A percentile compares a stretch with the other conserved stretches of the same genome.
phyloP scores from a whole-genome alignment of 2,329 filamentous ascomycete genomes.

The Microdochium nivale region DNA sequence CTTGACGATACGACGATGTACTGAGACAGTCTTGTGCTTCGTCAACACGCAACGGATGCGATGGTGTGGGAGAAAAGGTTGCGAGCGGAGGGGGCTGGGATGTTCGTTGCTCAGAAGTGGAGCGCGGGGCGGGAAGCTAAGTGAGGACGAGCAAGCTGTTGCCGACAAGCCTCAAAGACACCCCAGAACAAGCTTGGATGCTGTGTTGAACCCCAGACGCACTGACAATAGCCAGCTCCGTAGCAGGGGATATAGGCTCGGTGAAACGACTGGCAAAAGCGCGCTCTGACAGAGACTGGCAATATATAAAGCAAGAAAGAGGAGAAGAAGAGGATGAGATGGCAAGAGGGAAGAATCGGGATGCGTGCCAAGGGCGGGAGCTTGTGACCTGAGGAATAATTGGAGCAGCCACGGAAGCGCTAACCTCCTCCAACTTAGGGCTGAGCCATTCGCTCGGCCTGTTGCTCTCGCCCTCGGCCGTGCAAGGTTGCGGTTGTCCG shows the following conservation, averaged over 20 bases:
- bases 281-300: no score
- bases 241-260: no score
- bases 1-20: background rate
- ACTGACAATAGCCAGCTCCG: no score
- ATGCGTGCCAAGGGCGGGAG: background rate
- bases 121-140: background rate
- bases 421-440: background rate
- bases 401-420: background rate
- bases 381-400: background rate
- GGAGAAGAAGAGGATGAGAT: background rate
- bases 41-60: background rate
- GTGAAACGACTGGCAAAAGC: no score
- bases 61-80: background rate
- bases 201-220: no score
- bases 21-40: background rate
- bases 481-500: no score
- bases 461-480: no score
- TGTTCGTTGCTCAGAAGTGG: background rate
- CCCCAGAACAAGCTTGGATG: no score
- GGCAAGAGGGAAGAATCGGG: background rate
- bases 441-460: background rate
- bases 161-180: background rate
- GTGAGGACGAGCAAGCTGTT: no score
- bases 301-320: background rate
- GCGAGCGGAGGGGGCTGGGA: background rate